Evolutionary conservation across 163 green algal genomes (phyloP), one percentile per base, ranked within the genome.

Genomic region (Scenedesmus sp.): DNA sequence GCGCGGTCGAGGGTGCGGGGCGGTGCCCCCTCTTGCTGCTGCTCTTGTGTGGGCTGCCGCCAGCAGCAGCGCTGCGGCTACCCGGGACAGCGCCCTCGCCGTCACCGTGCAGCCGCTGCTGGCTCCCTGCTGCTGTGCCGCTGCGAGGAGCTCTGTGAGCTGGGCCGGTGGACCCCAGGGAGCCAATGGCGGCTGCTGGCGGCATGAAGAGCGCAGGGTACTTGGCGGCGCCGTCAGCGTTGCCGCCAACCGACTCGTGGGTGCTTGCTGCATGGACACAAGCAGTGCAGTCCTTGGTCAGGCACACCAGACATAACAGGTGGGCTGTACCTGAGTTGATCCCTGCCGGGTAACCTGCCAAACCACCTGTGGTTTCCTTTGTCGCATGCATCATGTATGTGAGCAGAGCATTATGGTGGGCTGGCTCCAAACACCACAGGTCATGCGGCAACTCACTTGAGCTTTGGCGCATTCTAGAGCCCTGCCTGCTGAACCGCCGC

Each of bases 401-500:
- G n/a, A n/a, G n/a, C n/a, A n/a, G n/a, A 46, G 26, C n/a, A 26
- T 13, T 37, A 49, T 43, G 72, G 10, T 22, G n/a, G 15, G 12
- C 2, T 30, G 30, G n/a, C 6, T 30, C 30, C 26, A 81, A 37
- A 12, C n/a, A 30, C 5, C 72, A 51, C 30, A 33, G 42, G 7
- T 61, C 51, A 61, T 20, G 18, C 16, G 9, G 13, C 0, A 0
- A 85, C 80, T 70, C 44, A 85, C 80, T 53, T 70, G 80, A 42
- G 18, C 30, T 85, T 13, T 85, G 44, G 20, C 80, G 56, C 80
- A 85, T 85, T 5, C 80, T 43, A n/a, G 80, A 85, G 1, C 80
- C 80, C 26, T 87, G 81, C 37, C 81, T 76, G 81, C 81, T 87
- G 46, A 73, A 87, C 51, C 37, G 40, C n/a, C 81, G 68, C 24